Evolutionary conservation across 1,139 yeast species (phyloP), one percentile per base, ranked within the genome.

Genomic region (Pichia kudriavzevii): DNA sequence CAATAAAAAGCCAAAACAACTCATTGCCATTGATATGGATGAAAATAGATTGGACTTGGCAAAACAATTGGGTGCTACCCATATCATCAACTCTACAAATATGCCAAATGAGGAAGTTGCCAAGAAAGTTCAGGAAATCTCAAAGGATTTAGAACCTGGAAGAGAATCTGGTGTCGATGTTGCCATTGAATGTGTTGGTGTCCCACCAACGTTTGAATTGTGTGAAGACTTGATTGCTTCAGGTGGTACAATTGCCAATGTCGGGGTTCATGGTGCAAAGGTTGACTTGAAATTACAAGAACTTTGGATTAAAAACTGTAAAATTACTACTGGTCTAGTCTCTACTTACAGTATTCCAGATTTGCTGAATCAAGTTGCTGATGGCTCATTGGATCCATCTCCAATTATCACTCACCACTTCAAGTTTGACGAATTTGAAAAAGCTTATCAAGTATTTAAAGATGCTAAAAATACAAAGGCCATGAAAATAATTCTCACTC

Each of bases 361-460:
- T 14, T 50, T 66, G 30, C 48, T 66, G 33, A 41, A 53, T 5
- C 56, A 59, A 37, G 54, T 66, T 25, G 46, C 49, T n/a, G 36
- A 44, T 11, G 58, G 61, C 8, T 43, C 47, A 7, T 44, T 66
- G 22, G 58, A 62, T 38, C 66, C 71, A 8, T 66, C 64, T 2
- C 55, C 61, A 21, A 64, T 79, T 53, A 75, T 76, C 40, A 76
- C 85, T 16, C 81, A 78, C 51, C 69, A 72, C 46, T 77, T 69
- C 64, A 64, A 68, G 46, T 68, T 75, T 46, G 53, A 59, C 26
- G 79, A 79, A 41, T 72, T 80, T 35, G 67, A 73, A 46, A 60
- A 73, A 46, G 82, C 82, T 13, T 76, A 76, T 46, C 77, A 75
- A 28, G 60, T 67, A 20, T 79, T 75, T 35, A 67, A 57, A 17